Evolutionary conservation across 768 basidiomycete species (phyloP).

Genomic region (Podaxis sp.): DNA sequence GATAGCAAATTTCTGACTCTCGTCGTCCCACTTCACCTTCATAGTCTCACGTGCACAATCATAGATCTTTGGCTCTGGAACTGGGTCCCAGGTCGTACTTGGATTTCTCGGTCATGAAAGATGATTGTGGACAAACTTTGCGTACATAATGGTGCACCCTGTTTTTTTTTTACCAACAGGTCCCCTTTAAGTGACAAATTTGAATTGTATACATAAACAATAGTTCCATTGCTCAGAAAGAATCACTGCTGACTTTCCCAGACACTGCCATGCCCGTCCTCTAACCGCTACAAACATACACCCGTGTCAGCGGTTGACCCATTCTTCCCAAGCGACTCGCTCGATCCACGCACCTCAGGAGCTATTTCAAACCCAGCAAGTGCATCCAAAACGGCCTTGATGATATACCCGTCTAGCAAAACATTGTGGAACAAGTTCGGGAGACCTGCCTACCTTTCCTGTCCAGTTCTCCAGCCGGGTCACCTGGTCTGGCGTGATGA

Average conservation of each 20-base stretch:
- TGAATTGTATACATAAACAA: background rate
- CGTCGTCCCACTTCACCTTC: background rate
- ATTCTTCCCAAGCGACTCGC: conserved; percentile 14
- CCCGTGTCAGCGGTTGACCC: conserved; percentile 19
- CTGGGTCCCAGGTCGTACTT: background rate
- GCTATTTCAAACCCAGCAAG: conserved; percentile 48
- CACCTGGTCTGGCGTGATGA: conserved; percentile 73
- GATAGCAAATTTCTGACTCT: background rate
- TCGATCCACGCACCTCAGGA: conserved; percentile 43
- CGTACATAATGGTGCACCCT: background rate
- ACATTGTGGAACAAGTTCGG: conserved; percentile 9
- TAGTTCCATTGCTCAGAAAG: conserved; percentile 7
- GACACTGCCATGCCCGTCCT: conserved; percentile 54
- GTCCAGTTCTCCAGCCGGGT: conserved; percentile 60
- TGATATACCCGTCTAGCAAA: conserved; percentile 3
- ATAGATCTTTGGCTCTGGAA: background rate
- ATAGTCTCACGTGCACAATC: background rate
- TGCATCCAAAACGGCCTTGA: conserved; percentile 56
- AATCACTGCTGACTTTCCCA: conserved; percentile 42
- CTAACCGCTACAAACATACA: conserved; percentile 41
- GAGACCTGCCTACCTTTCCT: conserved; percentile 36
- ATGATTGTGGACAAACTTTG: background rate
- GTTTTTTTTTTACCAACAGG: background rate
- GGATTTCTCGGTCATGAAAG: background rate
- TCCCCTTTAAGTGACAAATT: background rate